These are phyloP conservation scores for Boletus sp. DNA, from an alignment of 768 basidiomycete species.

Conservation along the genomic window DNA sequence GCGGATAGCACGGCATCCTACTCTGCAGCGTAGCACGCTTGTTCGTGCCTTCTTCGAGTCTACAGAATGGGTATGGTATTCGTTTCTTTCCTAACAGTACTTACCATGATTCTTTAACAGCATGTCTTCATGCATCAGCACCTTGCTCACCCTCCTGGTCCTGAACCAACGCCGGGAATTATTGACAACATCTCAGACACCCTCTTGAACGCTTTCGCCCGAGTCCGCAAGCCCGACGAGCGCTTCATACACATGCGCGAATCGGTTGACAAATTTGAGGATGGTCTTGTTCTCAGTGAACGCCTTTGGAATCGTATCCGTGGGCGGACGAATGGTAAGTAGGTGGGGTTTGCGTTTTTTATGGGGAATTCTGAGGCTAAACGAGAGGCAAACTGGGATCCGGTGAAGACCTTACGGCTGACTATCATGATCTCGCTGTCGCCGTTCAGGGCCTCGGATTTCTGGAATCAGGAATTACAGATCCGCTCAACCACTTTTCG, in stretches of 20 bases:
- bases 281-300: slow-evolving; percentile 80
- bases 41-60: slow-evolving; percentile 95
- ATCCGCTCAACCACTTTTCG: slow-evolving; percentile 94
- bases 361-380: slow-evolving; percentile 69
- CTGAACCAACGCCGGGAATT: slow-evolving; percentile 74
- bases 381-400: slow-evolving; percentile 79
- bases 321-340: slow-evolving; percentile 82
- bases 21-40: slow-evolving; percentile 84
- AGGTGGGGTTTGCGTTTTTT: slow-evolving; percentile 23
- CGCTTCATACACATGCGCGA: slow-evolving; percentile 92
- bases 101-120: slow-evolving; percentile 39
- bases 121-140: slow-evolving; percentile 98
- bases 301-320: slow-evolving; percentile 76
- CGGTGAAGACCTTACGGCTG: slow-evolving; percentile 90
- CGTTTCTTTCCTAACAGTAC: background rate
- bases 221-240: slow-evolving; percentile 95
- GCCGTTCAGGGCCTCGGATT: slow-evolving; percentile 97
- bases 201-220: slow-evolving; percentile 91
- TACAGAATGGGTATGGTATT: slow-evolving; percentile 86
- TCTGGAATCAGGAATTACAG: slow-evolving; percentile 97
- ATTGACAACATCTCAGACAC: slow-evolving; percentile 97
- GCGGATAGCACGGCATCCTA: slow-evolving; percentile 90
- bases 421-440: slow-evolving; percentile 96
- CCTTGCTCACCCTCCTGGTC: slow-evolving; percentile 83
- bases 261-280: slow-evolving; percentile 93